Percentiles rank a stretch among this genome's conserved stretches.
Evolutionary conservation across 768 basidiomycete species (phyloP).

Genomic region (Russula compacta): DNA sequence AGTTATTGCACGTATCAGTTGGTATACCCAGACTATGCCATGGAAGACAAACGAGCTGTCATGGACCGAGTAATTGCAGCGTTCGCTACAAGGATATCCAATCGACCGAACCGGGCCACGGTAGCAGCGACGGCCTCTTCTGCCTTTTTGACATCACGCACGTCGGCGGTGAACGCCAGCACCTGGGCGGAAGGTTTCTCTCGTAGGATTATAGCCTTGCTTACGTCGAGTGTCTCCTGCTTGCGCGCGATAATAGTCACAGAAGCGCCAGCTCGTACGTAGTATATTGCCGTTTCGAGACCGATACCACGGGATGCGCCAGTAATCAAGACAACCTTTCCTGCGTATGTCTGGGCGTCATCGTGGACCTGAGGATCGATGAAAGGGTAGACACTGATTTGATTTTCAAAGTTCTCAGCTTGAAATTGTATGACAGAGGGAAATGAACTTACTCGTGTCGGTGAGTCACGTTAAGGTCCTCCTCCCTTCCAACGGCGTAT

Average conservation of each 20-base stretch:
- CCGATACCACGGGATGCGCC: slow-evolving; percentile 11
- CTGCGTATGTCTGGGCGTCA: not conserved
- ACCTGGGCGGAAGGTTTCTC: not conserved
- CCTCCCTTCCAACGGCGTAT: too few relatives aligned
- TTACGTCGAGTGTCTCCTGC: not conserved
- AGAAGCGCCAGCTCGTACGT: slow-evolving; percentile 1
- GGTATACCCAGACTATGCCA: not conserved
- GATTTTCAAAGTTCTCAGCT: too few relatives aligned
- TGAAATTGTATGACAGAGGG: too few relatives aligned
- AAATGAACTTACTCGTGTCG: too few relatives aligned
- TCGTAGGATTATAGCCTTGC: not conserved
- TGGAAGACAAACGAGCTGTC: too few relatives aligned
- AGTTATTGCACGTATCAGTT: too few relatives aligned
- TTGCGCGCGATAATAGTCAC: not conserved
- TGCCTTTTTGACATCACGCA: not conserved
- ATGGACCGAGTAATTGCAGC: not conserved
- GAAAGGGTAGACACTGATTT: not conserved
- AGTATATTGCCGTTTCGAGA: slow-evolving; percentile 4
- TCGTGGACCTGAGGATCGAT: not conserved
- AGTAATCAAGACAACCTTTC: slow-evolving; percentile 6
- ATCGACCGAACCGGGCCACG: not conserved
- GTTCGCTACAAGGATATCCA: slow-evolving; percentile 6
- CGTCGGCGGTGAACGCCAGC: slow-evolving; percentile 1
- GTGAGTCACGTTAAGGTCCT: too few relatives aligned
- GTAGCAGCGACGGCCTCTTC: not conserved